Evolutionary conservation across 352 stramenopile species (phyloP).

Genomic region (Globisporangium carolinianum): DNA sequence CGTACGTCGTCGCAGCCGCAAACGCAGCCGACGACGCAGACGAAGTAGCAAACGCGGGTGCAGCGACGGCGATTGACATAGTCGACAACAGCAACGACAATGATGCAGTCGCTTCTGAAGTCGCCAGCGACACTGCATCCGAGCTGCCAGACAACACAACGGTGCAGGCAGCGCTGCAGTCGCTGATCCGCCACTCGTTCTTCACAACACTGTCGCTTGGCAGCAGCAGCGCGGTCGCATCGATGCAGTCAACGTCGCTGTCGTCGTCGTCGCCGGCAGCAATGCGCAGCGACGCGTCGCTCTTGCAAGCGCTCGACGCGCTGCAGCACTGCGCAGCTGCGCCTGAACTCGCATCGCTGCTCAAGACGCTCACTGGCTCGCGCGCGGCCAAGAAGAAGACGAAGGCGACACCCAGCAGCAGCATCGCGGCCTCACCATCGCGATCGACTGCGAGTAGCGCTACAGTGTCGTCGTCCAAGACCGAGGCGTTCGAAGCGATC

Average conservation of each 20-base stretch:
- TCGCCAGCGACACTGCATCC: neutral
- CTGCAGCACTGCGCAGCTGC: constrained; percentile 46
- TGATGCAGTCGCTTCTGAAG: neutral
- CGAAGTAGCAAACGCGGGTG: neutral
- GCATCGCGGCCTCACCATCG: neutral
- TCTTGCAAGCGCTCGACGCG: constrained; percentile 30
- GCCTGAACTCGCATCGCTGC: constrained; percentile 35
- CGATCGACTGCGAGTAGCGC: neutral
- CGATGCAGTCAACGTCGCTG: constrained; percentile 27
- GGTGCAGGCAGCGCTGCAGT: constrained; percentile 8
- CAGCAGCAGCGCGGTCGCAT: no score
- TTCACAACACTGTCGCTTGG: constrained; percentile 10
- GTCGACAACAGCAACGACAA: neutral
- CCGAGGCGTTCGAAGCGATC: constrained; percentile 31
- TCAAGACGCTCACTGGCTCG: constrained; percentile 51
- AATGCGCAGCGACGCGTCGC: neutral
- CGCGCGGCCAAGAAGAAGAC: constrained; percentile 17
- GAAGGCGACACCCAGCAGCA: neutral
- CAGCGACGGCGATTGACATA: no score
- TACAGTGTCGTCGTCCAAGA: constrained; percentile 21
- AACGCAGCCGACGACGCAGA: neutral
- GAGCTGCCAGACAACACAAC: constrained; percentile 7
- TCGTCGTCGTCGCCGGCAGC: neutral
- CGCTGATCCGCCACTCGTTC: constrained; percentile 4
- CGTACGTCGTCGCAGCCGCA: constrained; percentile 1